These are phyloP conservation scores for Coccinonectria pachysandricola DNA, from an alignment of 2,329 filamentous ascomycete species.

Conservation along the genomic window DNA sequence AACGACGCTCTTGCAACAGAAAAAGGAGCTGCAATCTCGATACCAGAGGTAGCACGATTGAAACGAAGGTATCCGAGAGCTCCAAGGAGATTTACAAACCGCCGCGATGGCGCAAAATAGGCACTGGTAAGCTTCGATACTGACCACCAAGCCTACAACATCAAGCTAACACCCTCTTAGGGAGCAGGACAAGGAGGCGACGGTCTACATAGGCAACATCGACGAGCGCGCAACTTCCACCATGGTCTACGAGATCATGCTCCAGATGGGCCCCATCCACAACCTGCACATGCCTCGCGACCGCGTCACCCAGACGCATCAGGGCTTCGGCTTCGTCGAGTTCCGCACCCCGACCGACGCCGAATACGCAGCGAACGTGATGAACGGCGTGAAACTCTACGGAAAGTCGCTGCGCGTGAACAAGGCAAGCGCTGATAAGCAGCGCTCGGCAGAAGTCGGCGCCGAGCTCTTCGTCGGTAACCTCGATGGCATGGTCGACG, in stretches of 20 bases:
- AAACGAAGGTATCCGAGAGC: background rate
- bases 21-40: too few species aligned
- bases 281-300: conserved; percentile 98
- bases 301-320: conserved; percentile 90
- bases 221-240: conserved; percentile 90
- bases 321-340: conserved; percentile 98
- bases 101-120: conserved; percentile 55
- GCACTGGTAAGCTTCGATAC: conserved; percentile 53
- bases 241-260: conserved; percentile 94
- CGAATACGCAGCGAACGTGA: conserved; percentile 90
- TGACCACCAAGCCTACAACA: conserved; percentile 1
- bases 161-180: conserved; percentile 31
- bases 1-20: too few species aligned
- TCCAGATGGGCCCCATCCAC: conserved; percentile 92
- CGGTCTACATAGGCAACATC: conserved; percentile 95
- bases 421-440: conserved; percentile 85
- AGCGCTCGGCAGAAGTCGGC: conserved; percentile 85
- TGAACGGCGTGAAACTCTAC: conserved; percentile 90
- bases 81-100: conserved; percentile 6
- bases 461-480: conserved; percentile 97
- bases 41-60: too few species aligned
- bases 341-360: conserved; percentile 93
- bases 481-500: conserved; percentile 85
- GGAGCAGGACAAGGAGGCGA: conserved; percentile 98
- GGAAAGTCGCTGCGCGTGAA: conserved; percentile 95